Evolutionary conservation across 768 basidiomycete genomes (phyloP), one percentile per base, ranked within the genome.

Genomic region (Lentinus tigrinus): DNA sequence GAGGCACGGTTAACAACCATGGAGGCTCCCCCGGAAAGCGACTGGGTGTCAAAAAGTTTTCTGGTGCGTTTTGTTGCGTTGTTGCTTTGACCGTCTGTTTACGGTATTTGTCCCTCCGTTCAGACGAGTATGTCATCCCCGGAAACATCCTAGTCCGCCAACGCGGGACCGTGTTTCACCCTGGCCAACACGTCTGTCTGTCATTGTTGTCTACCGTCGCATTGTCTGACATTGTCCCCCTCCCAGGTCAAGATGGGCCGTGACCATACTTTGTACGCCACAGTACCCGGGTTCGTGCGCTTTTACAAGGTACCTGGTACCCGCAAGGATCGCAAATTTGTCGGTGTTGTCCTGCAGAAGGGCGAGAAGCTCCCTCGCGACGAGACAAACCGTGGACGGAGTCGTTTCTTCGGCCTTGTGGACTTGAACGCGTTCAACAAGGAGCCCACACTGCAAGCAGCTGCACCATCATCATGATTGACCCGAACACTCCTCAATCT

Each of bases 141-240:
- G 97, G 97, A 42, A 93, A 96, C 77, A 98, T 99, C 65, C 91
- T 99, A 69, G 87, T 98, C 31, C 84, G 97, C 44, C 97, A 99
- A 73, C 83, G 97, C 62, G 97, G 97, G 9, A 89, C 90, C 0
- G 78, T 88, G 50, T 96, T 97, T 75, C 94, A 96, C 69, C 87
- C 96, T 4, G 96, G 95, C 0, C 95, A 94, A 71, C 87, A 98
- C 73, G 95, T 95, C 73, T 55, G 88, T 75, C 26, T 31, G 34
- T 52, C 38, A 37, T 46, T 46, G 49, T 54, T 27, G 44, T 54
- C 10, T n/a, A 14, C 52, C 17, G 14, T 4, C 2, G 44, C 36
- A 56, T 47, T 26, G 51, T 37, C 39, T n/a, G 44, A 56, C 31
- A 26, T 51, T 58, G 47, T 56, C 21, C 36, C 46, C 37, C 54